These are phyloP conservation scores for Mortierella sp. DNA, from an alignment of 371 early-diverging fungal species.

Conservation along the genomic window DNA sequence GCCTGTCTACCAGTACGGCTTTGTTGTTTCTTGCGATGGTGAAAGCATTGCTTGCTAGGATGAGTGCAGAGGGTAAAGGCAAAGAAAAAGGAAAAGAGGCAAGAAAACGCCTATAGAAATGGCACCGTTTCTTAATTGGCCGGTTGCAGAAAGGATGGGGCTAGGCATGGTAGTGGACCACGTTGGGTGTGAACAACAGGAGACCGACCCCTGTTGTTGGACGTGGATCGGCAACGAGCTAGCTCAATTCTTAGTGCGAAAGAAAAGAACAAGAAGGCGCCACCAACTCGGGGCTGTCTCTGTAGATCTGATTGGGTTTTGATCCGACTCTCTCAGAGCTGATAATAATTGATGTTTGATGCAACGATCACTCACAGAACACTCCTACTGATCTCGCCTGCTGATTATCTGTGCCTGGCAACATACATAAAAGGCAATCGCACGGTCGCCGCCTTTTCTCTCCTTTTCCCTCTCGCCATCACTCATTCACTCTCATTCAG, in stretches of 20 bases:
- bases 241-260: too few species aligned
- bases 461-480: neutral
- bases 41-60: neutral
- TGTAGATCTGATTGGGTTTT: constrained; percentile 9
- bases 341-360: constrained; percentile 2
- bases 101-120: neutral
- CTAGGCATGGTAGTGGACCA: neutral
- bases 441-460: neutral
- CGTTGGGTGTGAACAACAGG: neutral
- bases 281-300: neutral
- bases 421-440: neutral
- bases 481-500: constrained; percentile 8
- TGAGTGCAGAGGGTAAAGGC: neutral
- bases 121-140: neutral
- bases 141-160: neutral
- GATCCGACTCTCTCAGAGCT: neutral
- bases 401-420: neutral
- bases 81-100: neutral
- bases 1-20: neutral
- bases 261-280: neutral
- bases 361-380: neutral
- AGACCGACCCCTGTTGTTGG: too few species aligned
- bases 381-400: neutral
- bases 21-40: neutral
- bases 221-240: too few species aligned